Evolutionary conservation across 768 basidiomycete genomes (phyloP).

Genomic region (Suillus hirtellus): DNA sequence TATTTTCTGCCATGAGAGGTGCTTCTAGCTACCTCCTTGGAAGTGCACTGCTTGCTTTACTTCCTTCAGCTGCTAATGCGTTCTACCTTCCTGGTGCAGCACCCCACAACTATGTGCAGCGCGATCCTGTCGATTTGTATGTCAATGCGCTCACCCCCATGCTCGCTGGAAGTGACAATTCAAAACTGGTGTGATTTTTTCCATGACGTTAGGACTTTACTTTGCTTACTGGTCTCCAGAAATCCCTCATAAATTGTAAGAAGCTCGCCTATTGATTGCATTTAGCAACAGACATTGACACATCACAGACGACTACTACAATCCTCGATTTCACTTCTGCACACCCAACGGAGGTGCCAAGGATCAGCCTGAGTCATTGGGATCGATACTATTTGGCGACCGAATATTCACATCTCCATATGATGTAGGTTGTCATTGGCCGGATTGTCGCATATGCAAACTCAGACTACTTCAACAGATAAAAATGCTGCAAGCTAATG

Average conservation of each 20-base stretch:
- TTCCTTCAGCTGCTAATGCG: conserved; percentile 40
- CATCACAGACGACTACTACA: conserved; percentile 86
- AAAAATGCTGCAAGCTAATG: conserved; percentile 75
- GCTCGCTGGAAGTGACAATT: conserved; percentile 62
- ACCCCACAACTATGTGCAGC: conserved; percentile 74
- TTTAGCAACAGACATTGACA: conserved; percentile 9
- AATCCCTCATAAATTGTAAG: conserved; percentile 88
- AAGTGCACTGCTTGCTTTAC: conserved; percentile 16
- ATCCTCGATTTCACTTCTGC: conserved; percentile 85
- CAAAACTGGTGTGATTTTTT: conserved; percentile 63
- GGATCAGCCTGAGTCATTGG: conserved; percentile 81
- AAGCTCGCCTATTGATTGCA: neutral
- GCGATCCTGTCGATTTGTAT: conserved; percentile 75
- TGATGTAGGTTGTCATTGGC: conserved; percentile 51
- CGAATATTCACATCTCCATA: conserved; percentile 91
- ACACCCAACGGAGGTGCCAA: conserved; percentile 69
- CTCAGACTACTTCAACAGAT: conserved; percentile 47
- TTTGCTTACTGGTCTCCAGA: conserved; percentile 43
- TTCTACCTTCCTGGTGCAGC: conserved; percentile 95
- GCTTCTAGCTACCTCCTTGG: conserved; percentile 17
- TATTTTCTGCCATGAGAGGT: conserved; percentile 24
- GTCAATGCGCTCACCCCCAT: conserved; percentile 92
- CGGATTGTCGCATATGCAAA: conserved; percentile 13
- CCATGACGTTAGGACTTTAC: conserved; percentile 12
- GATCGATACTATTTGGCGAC: conserved; percentile 96